These are phyloP conservation scores for Malbranchea cinnamomea DNA, from an alignment of 2,329 filamentous ascomycete species.

Conservation along the genomic window DNA sequence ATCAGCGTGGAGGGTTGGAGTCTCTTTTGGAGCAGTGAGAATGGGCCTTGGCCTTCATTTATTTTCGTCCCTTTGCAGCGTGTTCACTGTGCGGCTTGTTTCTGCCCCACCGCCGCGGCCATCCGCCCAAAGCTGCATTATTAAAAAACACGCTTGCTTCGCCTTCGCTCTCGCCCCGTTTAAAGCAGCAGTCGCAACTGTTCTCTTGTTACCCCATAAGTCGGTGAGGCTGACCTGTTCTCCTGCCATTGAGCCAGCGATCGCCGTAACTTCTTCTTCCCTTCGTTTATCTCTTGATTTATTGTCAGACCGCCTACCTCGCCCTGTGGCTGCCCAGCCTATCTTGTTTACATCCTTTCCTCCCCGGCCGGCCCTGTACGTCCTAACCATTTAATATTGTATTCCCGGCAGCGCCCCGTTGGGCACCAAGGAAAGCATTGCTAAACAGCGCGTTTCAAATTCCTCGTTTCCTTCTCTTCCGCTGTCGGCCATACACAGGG, in stretches of 20 bases:
- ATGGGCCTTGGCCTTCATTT: constrained; percentile 5
- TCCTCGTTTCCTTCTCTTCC: constrained; percentile 10
- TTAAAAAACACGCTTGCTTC: constrained; percentile 16
- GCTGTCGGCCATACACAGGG: constrained; percentile 10
- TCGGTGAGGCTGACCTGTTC: constrained; percentile 5
- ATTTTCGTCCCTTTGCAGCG: too few relatives aligned
- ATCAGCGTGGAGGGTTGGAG: too few relatives aligned
- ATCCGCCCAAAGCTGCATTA: constrained; percentile 17
- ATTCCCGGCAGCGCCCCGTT: constrained; percentile 5
- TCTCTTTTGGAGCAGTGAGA: constrained; percentile 5
- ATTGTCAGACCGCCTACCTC: constrained; percentile 8
- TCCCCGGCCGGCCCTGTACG: constrained; percentile 7
- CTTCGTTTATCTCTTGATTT: constrained; percentile 6
- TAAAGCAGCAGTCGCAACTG: constrained; percentile 8
- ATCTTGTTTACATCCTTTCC: constrained; percentile 5
- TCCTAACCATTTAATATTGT: constrained; percentile 7
- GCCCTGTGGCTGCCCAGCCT: constrained; percentile 10
- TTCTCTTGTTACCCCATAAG: constrained; percentile 4
- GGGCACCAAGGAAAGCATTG: constrained; percentile 8
- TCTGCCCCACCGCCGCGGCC: constrained; percentile 17
- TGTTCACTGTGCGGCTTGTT: too few relatives aligned
- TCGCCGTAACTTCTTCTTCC: too few relatives aligned
- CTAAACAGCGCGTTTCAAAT: constrained; percentile 12
- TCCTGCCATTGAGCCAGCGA: constrained; percentile 7
- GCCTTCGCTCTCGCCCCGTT: constrained; percentile 6